phyloP scores from a whole-genome alignment of 352 stramenopile genomes.

The Globisporangium okanoganense region DNA sequence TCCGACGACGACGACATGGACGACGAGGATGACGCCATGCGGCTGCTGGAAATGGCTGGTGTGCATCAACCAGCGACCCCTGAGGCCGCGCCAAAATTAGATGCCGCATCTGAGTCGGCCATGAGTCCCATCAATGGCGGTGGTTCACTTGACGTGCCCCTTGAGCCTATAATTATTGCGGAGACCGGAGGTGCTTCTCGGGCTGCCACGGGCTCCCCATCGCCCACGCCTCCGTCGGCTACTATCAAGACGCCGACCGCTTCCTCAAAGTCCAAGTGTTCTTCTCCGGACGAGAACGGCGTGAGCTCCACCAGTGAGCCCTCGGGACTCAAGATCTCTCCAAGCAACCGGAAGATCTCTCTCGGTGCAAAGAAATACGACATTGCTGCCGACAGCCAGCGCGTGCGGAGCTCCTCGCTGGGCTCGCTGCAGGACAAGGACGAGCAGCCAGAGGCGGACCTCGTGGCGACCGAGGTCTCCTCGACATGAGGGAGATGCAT shows the following conservation, averaged over 20 bases:
- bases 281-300: background rate
- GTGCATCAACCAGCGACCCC: conserved; percentile 6
- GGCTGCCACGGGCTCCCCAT: background rate
- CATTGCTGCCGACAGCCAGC: conserved; percentile 12
- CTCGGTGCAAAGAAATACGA: conserved; percentile 23
- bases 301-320: background rate
- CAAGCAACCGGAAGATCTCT: conserved; percentile 44
- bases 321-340: conserved; percentile 33
- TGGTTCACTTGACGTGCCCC: background rate
- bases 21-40: conserved; percentile 7
- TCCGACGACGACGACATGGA: conserved; percentile 3
- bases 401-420: conserved; percentile 34
- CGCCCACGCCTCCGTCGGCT: background rate
- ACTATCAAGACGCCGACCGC: conserved; percentile 5
- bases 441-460: conserved; percentile 4
- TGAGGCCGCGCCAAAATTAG: conserved; percentile 6
- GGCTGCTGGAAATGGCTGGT: conserved; percentile 11
- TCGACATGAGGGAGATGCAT: conserved; percentile 4
- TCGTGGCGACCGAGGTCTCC: background rate
- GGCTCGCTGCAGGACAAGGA: conserved; percentile 34
- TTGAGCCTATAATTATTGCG: background rate
- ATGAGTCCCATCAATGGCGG: background rate
- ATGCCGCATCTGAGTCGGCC: background rate
- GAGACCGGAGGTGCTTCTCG: background rate
- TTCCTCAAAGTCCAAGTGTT: conserved; percentile 4